phyloP scores from a whole-genome alignment of 2,329 filamentous ascomycete genomes.

The Aspergillus sp. region DNA sequence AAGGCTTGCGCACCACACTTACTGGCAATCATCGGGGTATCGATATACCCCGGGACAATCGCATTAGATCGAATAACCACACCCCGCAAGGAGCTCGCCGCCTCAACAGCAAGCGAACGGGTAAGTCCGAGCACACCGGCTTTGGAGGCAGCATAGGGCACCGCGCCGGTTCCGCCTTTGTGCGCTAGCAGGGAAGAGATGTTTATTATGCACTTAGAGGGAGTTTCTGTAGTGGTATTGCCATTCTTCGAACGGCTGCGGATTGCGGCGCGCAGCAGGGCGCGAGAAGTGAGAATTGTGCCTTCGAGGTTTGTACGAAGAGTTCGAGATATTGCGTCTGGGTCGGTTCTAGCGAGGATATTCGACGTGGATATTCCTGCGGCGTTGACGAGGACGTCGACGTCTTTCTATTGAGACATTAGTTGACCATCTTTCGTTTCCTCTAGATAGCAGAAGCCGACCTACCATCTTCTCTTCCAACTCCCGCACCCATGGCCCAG shows the following conservation, averaged over 20 bases:
- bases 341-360: constrained; percentile 52
- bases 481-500: constrained; percentile 27
- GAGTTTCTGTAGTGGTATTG: constrained; percentile 8
- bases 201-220: constrained; percentile 72
- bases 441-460: constrained; percentile 11
- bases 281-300: constrained; percentile 34
- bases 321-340: constrained; percentile 49
- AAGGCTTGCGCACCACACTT: constrained; percentile 15
- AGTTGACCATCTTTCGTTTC: background rate
- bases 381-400: constrained; percentile 67
- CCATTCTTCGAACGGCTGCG: constrained; percentile 23
- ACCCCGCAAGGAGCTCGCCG: constrained; percentile 50
- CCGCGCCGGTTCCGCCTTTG: constrained; percentile 62
- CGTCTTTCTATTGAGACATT: constrained; percentile 18
- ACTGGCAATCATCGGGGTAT: constrained; percentile 74
- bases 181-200: constrained; percentile 67
- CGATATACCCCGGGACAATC: constrained; percentile 74
- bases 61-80: constrained; percentile 67
- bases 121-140: constrained; percentile 64
- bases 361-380: constrained; percentile 65
- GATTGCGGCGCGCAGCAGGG: constrained; percentile 30
- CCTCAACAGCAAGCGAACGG: constrained; percentile 28
- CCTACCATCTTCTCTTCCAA: constrained; percentile 37
- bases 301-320: constrained; percentile 62
- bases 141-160: constrained; percentile 72